Evolutionary conservation across 371 early-diverging fungal genomes (phyloP), one percentile per base, ranked within the genome.

Genomic region (Mortierella sp.): DNA sequence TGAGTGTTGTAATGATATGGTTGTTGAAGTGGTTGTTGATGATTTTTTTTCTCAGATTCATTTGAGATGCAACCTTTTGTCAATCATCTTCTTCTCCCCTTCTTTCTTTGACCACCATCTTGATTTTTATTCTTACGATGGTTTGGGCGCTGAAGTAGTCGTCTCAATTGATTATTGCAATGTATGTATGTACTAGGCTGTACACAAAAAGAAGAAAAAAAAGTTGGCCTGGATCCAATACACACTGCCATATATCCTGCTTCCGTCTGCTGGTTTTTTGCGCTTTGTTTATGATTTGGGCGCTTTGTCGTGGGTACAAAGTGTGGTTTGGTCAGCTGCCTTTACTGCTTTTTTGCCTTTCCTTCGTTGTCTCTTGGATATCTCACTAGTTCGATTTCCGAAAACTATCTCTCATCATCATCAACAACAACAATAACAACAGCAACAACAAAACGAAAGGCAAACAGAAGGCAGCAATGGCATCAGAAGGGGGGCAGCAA

Each of bases 301-400:
- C 34, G 21, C 38, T 63, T 13, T 16, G 11, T 50, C 21, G 34
- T 63, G 63, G 34, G 38, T 34, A 63, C 63, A 31, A 63, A 63
- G 31, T 63, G 63, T 63, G 63, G 63, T 63, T 34, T 63, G 63
- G 60, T 63, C 63, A 63, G 63, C 63, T 63, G 63, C 16, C 11
- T 28, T 34, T 60, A 6, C 31, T 60, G 31, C 58, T 60, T 16
- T 60, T 9, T 31, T 63, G 38, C 34, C 31, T 63, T 34, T 26
- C 10, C 58, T 58, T 26, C n/a, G 21, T 26, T n/a, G 13, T 11
- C 28, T 26, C 54, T 58, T 58, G 9, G 26, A 26, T 58, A 14
- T 14, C 34, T 7, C 19, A 5, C 19, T 63, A 63, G 63, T n/a
- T 57, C 31, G 31, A 4, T 19, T 57, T 57, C 19, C 19, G 34